phyloP scores from a whole-genome alignment of 305 asterid species.

The Vinca major region DNA sequence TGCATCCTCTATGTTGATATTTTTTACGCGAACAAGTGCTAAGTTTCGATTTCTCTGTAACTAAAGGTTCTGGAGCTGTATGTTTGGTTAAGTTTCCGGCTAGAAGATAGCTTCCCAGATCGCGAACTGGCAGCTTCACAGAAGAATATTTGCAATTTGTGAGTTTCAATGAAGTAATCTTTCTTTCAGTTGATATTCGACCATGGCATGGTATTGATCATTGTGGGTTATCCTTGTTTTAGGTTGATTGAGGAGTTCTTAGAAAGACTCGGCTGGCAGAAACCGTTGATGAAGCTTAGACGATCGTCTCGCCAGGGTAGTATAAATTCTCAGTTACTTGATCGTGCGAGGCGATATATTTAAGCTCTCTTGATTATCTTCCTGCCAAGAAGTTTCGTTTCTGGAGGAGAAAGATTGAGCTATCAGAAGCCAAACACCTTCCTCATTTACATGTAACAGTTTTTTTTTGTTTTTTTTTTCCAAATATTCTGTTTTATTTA shows the following conservation, averaged over 20 bases:
- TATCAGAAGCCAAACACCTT: background rate
- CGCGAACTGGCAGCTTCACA: conserved; percentile 82
- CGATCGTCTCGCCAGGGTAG: conserved; percentile 18
- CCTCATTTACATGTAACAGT: background rate
- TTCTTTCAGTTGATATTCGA: background rate
- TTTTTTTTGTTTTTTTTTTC: background rate
- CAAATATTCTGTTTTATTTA: background rate
- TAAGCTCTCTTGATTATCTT: background rate
- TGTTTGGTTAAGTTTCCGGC: conserved; percentile 82
- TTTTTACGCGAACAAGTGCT: background rate
- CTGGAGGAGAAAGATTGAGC: background rate
- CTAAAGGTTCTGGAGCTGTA: conserved; percentile 81
- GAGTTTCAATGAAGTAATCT: conserved; percentile 22
- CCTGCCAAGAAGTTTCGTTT: background rate
- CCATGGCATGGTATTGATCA: background rate
- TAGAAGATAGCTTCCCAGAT: conserved; percentile 85
- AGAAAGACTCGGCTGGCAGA: conserved; percentile 44
- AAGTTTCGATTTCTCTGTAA: background rate
- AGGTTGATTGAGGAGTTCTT: conserved; percentile 87
- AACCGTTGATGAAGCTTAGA: conserved; percentile 26
- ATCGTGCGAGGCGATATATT: background rate
- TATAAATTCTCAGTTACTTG: conserved; percentile 20
- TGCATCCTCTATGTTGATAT: background rate
- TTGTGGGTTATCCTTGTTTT: background rate
- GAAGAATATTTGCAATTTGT: conserved; percentile 85